Base-by-base conservation (phyloP, 495 filamentous ascomycete species). In the Physcia stellaris region DNA sequence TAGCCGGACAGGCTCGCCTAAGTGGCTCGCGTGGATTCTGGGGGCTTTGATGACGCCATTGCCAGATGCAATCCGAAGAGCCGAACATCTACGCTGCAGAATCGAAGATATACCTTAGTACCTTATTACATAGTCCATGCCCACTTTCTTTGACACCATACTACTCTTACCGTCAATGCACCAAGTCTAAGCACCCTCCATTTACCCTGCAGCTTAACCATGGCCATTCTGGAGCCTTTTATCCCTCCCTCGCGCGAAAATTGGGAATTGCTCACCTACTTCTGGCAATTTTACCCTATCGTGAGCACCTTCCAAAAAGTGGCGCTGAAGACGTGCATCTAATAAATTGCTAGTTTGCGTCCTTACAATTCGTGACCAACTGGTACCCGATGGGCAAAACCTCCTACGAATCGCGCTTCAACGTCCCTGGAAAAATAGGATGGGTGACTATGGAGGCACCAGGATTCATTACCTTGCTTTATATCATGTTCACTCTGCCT, bases 401-500 rank as follows among this genome's bases (percentile, higher is more conserved):
- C n/a, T 93, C 85, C 7, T 60, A 67, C 7, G 43, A 57, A 4
- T 84, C 75, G 28, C 62, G 60, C 12, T 64, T 92, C 58, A 96
- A 98, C 57, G 53, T 96, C 20, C 84, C 86, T n/a, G 90, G 90
- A 45, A 80, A 80, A 45, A 62, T 82, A 21, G 85, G 70, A 37
- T 98, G 90, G 90, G 70, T 75, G 5, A 65, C 71, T 4, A 94
- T 95, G 86, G 90, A 98, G 59, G 60, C 72, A 11, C 72, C 77
- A 13, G 84, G 81, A 35, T 81, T 86, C 35, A 42, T 83, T 2
- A 79, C 75, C 29, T 64, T 96, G 34, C 53, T 87, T 17, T 94
- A 90, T 60, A 75, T 71, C 48, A 76, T 94, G 63, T 65, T 52
- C 49, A 73, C 64, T 1, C 66, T 87, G 13, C 73, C 82, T n/a